Evolutionary conservation across 345 rosid species (phyloP), one percentile per base, ranked within the genome.

Genomic region (Garcia nutans): DNA sequence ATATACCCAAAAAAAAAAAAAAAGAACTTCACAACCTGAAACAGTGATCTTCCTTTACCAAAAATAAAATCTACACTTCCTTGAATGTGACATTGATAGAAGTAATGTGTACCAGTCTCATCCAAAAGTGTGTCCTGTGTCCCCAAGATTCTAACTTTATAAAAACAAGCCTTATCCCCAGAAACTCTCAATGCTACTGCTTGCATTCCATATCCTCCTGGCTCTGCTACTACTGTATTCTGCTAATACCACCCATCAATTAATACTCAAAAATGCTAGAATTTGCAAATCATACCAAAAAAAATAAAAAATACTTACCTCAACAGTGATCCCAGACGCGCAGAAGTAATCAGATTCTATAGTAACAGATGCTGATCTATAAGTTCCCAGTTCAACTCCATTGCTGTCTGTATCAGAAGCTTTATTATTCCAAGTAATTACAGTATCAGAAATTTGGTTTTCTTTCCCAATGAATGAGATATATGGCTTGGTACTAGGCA

Each of bases 121-220:
- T 93, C 98, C 61, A 87, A 72, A 54, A 96, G 97, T 0, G 98
- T 96, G 80, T 96, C 99, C 83, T 96, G 99, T 45, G 97, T 80
- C 74, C 98, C 99, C 71, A 90, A 60, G 41, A 91, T 85, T 31
- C 87, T 82, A 12, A 90, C 88, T 80, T 37, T 93, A 77, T 90
- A 92, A 64, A 96, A 89, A 91, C 93, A 81, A 10, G 97, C 93
- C 76, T 89, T 90, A 65, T 91, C 93, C 1, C 94, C 96, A 1
- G 85, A 72, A 60, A 96, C 47, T 63, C 94, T 85, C 17, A 95
- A 71, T 3, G 99, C 98, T 24, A 86, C 99, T 5, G 92, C 98
- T 77, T 96, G 99, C 90, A 77, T 91, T 68, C 98, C 97, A 20
- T 13, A 24, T 19, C 78, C 89, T 77, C 96, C 89, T 1, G 98